Percentiles rank a stretch among this genome's conserved stretches.
Conservation (phyloP, 331 rosid genomes). For the Phaseolus coccineus region DNA sequence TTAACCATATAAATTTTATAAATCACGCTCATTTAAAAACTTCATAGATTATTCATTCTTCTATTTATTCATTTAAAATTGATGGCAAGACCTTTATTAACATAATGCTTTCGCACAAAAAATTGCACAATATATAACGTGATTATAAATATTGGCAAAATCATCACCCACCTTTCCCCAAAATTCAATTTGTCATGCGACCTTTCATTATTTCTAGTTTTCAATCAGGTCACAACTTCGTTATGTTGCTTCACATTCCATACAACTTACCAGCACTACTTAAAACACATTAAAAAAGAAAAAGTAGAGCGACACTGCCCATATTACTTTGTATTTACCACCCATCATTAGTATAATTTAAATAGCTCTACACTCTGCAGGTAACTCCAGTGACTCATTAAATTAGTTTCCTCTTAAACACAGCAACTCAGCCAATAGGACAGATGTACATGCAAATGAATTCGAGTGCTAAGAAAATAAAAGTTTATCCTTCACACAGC, state of each 20-base stretch:
- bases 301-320: not conserved
- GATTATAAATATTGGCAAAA: conserved; percentile 1
- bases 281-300: not conserved
- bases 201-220: conserved; percentile 20
- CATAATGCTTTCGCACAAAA: conserved; percentile 13
- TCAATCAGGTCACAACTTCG: not conserved
- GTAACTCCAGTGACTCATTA: conserved; percentile 14
- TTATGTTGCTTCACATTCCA: not conserved
- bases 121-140: not conserved
- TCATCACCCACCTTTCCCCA: too few species aligned
- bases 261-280: conserved; percentile 9
- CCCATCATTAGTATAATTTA: not conserved
- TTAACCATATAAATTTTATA: not conserved
- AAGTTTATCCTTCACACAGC: conserved; percentile 18
- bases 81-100: not conserved
- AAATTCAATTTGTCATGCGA: not conserved
- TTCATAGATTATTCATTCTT: not conserved
- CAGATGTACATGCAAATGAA: conserved; percentile 20
- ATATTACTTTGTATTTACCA: not conserved
- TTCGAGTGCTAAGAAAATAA: not conserved
- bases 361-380: not conserved
- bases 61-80: conserved; percentile 7
- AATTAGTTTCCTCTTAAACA: not conserved
- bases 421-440: not conserved
- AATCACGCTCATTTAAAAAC: not conserved